Conservation (phyloP, 805 yeast species). For the Torulaspora maleeae region DNA sequence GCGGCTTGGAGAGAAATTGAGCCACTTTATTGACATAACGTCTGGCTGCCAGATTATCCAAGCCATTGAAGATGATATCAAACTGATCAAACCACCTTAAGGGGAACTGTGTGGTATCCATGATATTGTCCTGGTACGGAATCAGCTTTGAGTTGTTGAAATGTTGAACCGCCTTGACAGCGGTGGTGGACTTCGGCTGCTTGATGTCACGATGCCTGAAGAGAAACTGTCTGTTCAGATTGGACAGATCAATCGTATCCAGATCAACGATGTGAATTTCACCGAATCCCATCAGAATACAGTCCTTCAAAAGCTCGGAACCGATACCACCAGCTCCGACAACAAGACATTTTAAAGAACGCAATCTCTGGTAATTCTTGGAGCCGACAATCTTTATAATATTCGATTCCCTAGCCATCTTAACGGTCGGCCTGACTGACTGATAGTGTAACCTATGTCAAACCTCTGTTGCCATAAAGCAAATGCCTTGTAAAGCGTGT, state of each 20-base stretch:
- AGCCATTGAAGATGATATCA: conserved; percentile 78
- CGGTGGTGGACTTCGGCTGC: conserved; percentile 79
- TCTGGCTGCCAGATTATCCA: conserved; percentile 91
- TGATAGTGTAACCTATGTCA: not conserved
- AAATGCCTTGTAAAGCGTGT: no score
- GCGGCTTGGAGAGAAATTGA: conserved; percentile 63
- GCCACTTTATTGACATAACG: conserved; percentile 83
- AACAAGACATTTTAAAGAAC: conserved; percentile 56
- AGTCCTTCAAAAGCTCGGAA: conserved; percentile 79
- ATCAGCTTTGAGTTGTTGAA: conserved; percentile 65
- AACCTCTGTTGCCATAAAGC: not conserved
- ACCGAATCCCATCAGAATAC: conserved; percentile 74
- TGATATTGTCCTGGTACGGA: conserved; percentile 84
- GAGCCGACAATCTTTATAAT: conserved; percentile 28
- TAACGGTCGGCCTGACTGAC: not conserved
- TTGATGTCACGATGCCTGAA: conserved; percentile 88
- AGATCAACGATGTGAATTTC: conserved; percentile 90
- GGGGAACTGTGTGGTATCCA: conserved; percentile 68
- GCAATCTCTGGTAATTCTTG: conserved; percentile 25
- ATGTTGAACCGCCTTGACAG: conserved; percentile 69
- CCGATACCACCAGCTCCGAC: conserved; percentile 99
- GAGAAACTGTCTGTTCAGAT: conserved; percentile 87
- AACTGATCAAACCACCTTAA: conserved; percentile 74
- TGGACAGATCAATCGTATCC: conserved; percentile 90
- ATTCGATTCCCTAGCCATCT: conserved; percentile 24